Evolutionary conservation across 495 filamentous ascomycete species (phyloP).

Genomic region (Geopyxis carbonaria): DNA sequence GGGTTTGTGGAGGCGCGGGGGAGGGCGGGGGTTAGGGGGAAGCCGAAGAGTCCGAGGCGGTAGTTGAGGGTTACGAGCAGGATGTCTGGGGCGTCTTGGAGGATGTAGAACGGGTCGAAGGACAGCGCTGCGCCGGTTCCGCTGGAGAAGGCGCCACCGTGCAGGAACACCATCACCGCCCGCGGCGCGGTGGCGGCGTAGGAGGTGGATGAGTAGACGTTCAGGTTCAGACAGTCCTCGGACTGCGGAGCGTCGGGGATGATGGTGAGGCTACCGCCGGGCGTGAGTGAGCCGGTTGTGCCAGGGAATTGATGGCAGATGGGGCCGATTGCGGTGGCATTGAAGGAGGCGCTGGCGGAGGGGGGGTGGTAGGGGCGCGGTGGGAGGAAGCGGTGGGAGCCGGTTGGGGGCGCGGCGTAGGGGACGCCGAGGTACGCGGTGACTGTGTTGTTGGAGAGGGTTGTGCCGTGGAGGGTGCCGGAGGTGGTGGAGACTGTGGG

Average conservation of each 20-base stretch:
- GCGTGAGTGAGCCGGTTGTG: neutral
- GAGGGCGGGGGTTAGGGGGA: constrained; percentile 28
- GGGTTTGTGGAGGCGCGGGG: constrained; percentile 29
- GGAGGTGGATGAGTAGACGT: constrained; percentile 24
- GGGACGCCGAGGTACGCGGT: constrained; percentile 16
- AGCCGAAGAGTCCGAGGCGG: constrained; percentile 48
- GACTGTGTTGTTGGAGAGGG: neutral
- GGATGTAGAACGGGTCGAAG: constrained; percentile 31
- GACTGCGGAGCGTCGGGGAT: neutral
- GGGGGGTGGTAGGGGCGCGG: neutral
- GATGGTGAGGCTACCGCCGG: too few species aligned
- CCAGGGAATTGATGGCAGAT: constrained; percentile 6
- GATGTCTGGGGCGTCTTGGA: constrained; percentile 31
- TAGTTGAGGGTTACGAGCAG: constrained; percentile 41
- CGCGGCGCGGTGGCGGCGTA: neutral
- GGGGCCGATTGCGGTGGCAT: neutral
- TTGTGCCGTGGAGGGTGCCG: neutral
- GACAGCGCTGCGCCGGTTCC: constrained; percentile 31
- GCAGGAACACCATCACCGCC: neutral
- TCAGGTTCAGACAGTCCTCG: constrained; percentile 40
- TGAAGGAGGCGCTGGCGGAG: neutral
- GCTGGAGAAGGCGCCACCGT: constrained; percentile 27
- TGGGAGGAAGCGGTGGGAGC: constrained; percentile 8
- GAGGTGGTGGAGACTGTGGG: neutral
- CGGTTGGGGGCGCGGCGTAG: constrained; percentile 11